A percentile compares a stretch with the other conserved stretches of the same genome.
These are phyloP conservation scores for Strobilomyces confusus DNA, from an alignment of 768 basidiomycete species.

Conservation along the genomic window DNA sequence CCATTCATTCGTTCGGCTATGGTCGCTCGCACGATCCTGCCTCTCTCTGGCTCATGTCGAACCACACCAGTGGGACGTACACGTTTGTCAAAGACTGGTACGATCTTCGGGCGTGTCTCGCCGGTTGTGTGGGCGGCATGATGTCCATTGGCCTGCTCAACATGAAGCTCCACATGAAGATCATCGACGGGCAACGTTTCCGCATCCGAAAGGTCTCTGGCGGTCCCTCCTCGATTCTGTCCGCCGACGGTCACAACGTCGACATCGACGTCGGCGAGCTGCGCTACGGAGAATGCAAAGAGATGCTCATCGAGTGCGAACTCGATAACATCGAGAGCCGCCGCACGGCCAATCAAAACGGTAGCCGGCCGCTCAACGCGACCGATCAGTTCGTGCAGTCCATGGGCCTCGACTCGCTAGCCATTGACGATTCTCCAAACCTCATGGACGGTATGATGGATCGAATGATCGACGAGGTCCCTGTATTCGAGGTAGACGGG, in stretches of 20 bases:
- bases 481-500: slow-evolving; percentile 93
- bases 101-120: slow-evolving; percentile 86
- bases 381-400: slow-evolving; percentile 88
- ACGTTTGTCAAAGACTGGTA: slow-evolving; percentile 99
- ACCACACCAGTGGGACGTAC: slow-evolving; percentile 95
- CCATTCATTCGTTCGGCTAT: slow-evolving; percentile 96
- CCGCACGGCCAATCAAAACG: slow-evolving; percentile 12
- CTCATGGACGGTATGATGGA: slow-evolving; percentile 93
- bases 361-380: slow-evolving; percentile 53
- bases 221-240: slow-evolving; percentile 79
- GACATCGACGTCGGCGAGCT: slow-evolving; percentile 94
- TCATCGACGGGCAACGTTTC: slow-evolving; percentile 88
- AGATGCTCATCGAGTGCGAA: slow-evolving; percentile 93
- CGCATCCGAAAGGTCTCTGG: slow-evolving; percentile 93
- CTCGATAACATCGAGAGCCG: slow-evolving; percentile 67
- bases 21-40: slow-evolving; percentile 96
- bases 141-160: slow-evolving; percentile 90
- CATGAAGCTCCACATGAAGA: slow-evolving; percentile 94
- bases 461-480: slow-evolving; percentile 95
- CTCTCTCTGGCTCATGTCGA: slow-evolving; percentile 98
- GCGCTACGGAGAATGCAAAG: slow-evolving; percentile 93
- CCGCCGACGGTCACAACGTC: slow-evolving; percentile 90
- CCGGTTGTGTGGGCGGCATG: slow-evolving; percentile 94
- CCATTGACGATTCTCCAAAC: slow-evolving; percentile 66
- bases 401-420: slow-evolving; percentile 73